Evolutionary conservation across 768 basidiomycete species (phyloP).

Genomic region (Hericium erinaceus): DNA sequence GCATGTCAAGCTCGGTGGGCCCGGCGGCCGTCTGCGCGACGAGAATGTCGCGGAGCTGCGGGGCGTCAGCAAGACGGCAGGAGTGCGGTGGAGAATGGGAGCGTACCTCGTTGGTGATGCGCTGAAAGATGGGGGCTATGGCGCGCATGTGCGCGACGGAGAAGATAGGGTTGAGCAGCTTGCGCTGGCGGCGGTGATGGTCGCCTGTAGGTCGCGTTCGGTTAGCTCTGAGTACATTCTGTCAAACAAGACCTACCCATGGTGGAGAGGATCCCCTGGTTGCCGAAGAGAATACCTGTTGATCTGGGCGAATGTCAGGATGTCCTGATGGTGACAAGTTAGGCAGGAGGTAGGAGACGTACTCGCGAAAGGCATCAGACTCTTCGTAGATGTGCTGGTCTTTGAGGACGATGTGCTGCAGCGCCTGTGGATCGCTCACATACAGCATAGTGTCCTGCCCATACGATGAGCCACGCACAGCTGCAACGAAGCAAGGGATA

Average conservation of each 20-base stretch:
- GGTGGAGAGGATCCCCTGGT: neutral
- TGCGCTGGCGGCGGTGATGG: neutral
- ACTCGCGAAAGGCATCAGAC: neutral
- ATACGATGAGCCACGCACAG: neutral
- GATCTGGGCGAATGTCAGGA: neutral
- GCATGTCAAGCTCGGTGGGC: neutral
- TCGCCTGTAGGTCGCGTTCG: neutral
- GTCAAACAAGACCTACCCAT: neutral
- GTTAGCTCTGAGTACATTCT: neutral
- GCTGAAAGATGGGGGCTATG: constrained; percentile 1
- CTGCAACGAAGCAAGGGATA: neutral
- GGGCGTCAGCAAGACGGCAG: neutral
- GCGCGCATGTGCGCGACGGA: constrained; percentile 1
- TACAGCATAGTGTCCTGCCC: neutral
- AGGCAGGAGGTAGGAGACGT: neutral
- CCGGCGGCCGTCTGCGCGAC: neutral
- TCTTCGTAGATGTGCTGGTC: neutral
- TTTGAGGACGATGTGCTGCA: neutral
- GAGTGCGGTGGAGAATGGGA: too few relatives aligned
- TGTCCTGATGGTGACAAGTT: neutral
- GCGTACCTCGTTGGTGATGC: neutral
- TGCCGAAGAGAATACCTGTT: neutral
- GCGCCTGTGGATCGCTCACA: neutral
- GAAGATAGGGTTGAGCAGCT: neutral
- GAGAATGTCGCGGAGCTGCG: neutral